These are phyloP conservation scores for Coemansia sp. DNA, from an alignment of 192 early-diverging fungal species.

Conservation along the genomic window DNA sequence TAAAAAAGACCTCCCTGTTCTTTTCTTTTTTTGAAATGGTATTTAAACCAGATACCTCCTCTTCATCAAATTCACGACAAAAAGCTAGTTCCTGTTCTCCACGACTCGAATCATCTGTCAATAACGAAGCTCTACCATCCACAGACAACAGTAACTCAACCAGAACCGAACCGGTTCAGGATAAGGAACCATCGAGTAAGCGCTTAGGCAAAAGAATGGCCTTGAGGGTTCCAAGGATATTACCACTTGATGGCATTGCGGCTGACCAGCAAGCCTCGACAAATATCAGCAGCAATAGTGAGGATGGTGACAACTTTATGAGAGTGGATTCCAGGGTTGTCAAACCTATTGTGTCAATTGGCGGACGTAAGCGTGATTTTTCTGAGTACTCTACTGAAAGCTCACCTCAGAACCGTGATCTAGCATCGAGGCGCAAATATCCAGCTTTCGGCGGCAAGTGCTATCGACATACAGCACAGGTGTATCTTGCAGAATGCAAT, in stretches of 20 bases:
- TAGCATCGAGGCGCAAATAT: conserved; percentile 36
- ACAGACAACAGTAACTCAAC: neutral
- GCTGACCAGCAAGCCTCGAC: neutral
- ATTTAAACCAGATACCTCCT: neutral
- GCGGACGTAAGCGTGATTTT: conserved; percentile 41
- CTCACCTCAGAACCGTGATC: conserved; percentile 16
- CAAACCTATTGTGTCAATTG: neutral
- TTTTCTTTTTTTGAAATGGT: neutral
- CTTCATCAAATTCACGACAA: neutral
- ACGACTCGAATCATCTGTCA: neutral
- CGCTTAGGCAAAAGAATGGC: neutral
- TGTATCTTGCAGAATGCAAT: conserved; percentile 46
- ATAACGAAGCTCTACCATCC: neutral
- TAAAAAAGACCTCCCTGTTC: neutral
- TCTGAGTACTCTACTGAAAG: conserved; percentile 20
- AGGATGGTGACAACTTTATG: neutral
- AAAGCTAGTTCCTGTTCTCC: neutral
- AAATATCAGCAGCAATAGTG: neutral
- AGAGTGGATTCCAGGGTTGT: neutral
- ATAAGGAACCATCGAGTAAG: neutral
- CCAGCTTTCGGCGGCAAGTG: conserved; percentile 53
- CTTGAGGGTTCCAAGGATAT: neutral
- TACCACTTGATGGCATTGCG: neutral
- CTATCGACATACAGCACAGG: conserved; percentile 54
- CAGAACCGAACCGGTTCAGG: neutral